Percentiles rank a stretch among this genome's conserved stretches.
Conservation (phyloP, 2,329 filamentous ascomycete genomes). For the Xylaria sp. region DNA sequence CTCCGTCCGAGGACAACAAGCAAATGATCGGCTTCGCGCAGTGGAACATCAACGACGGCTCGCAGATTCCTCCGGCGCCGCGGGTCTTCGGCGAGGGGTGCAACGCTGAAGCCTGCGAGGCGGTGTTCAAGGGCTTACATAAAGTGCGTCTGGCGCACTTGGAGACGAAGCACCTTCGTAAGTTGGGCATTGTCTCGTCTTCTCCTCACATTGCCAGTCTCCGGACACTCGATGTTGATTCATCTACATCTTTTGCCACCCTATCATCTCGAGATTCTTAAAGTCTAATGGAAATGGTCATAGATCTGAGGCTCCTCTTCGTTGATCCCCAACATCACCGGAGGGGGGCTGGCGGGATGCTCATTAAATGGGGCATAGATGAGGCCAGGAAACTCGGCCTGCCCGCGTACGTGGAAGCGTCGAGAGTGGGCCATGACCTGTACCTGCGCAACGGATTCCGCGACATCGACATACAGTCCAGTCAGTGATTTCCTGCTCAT, state of each 20-base stretch:
- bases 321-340: conserved; percentile 56
- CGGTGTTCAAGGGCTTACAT: conserved; percentile 46
- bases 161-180: conserved; percentile 46
- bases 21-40: conserved; percentile 51
- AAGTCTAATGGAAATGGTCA: conserved; percentile 32
- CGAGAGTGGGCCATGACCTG: conserved; percentile 49
- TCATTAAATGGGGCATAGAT: conserved; percentile 54
- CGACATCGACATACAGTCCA: conserved; percentile 47
- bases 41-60: conserved; percentile 46
- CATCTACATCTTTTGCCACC: background rate
- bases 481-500: conserved; percentile 8
- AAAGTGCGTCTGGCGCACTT: conserved; percentile 38
- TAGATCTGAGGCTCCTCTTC: conserved; percentile 52
- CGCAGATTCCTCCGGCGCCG: conserved; percentile 28
- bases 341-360: conserved; percentile 54
- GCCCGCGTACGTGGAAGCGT: conserved; percentile 54
- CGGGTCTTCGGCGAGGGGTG: conserved; percentile 43
- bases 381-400: conserved; percentile 51
- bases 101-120: conserved; percentile 50
- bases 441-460: conserved; percentile 56
- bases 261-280: background rate
- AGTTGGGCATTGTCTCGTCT: conserved; percentile 31
- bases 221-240: background rate
- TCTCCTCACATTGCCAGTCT: background rate
- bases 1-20: conserved; percentile 35